Percentiles rank a stretch among this genome's conserved stretches.
phyloP scores from a whole-genome alignment of 2,329 filamentous ascomycete species.

The Sclerotinia spermophila region DNA sequence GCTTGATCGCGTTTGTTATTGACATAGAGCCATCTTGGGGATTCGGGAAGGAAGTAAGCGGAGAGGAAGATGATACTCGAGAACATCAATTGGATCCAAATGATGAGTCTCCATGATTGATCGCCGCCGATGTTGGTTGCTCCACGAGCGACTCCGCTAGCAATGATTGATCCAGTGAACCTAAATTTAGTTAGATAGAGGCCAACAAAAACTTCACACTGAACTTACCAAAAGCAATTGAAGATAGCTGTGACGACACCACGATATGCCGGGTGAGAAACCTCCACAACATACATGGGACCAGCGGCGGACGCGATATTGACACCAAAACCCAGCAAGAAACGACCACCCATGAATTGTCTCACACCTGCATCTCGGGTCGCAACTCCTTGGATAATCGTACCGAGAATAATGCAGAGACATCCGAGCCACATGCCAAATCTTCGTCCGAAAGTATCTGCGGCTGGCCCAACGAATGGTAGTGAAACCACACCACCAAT shows the following conservation, averaged over 20 bases:
- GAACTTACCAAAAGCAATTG: conserved; percentile 12
- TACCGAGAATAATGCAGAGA: conserved; percentile 44
- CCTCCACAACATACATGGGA: conserved; percentile 47
- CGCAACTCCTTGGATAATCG: conserved; percentile 44
- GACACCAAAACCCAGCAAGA: conserved; percentile 57
- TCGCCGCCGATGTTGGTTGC: conserved; percentile 41
- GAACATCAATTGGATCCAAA: conserved; percentile 47
- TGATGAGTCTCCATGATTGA: conserved; percentile 50
- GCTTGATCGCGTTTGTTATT: conserved; percentile 52
- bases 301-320: conserved; percentile 46
- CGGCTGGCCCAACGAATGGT: conserved; percentile 46
- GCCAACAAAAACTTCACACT: background rate
- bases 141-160: conserved; percentile 52
- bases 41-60: conserved; percentile 57
- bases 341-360: conserved; percentile 54
- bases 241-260: conserved; percentile 39
- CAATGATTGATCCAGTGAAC: conserved; percentile 51
- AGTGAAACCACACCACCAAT: conserved; percentile 48
- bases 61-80: conserved; percentile 45
- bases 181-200: conserved; percentile 30
- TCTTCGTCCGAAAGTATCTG: conserved; percentile 47
- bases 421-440: conserved; percentile 47
- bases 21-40: conserved; percentile 58
- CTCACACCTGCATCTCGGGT: conserved; percentile 36
- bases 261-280: conserved; percentile 46